phyloP scores from a whole-genome alignment of 2,329 filamentous ascomycete genomes.

The Claviceps sp. region DNA sequence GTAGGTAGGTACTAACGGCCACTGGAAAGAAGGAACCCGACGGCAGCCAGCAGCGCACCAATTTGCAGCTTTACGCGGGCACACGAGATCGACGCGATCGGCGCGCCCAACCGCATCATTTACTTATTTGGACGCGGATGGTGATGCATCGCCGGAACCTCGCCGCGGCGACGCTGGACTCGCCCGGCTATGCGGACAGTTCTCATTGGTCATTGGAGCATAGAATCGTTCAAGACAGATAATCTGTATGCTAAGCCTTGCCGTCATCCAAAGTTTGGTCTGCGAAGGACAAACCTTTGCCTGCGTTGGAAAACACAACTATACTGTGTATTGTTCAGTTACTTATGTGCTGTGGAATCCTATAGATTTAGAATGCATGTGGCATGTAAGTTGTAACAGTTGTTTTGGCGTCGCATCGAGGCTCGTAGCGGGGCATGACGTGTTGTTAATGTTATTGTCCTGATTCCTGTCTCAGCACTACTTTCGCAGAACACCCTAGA shows the following conservation, averaged over 20 bases:
- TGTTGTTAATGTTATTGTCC: not conserved
- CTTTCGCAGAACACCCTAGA: not conserved
- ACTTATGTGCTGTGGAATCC: not conserved
- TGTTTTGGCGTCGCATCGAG: not conserved
- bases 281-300: not conserved
- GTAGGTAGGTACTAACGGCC: not conserved
- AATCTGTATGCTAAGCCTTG: not conserved
- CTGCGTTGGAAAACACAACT: not conserved
- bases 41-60: not conserved
- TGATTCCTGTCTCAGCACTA: not conserved
- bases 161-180: not conserved
- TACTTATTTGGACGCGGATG: not conserved
- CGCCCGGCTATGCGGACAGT: not conserved
- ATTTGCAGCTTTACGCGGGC: constrained; percentile 23
- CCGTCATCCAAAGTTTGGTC: not conserved
- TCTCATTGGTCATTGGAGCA: not conserved
- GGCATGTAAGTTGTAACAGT: not conserved
- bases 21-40: not conserved
- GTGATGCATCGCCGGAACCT: not conserved
- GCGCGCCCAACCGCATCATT: constrained; percentile 3
- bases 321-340: not conserved
- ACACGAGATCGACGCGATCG: constrained; percentile 11
- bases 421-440: not conserved
- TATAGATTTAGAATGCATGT: not conserved
- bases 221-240: not conserved